Evolutionary conservation across 179 eudicot genomes (phyloP), one percentile per base, ranked within the genome.

Genomic region (Drosera spatulata): DNA sequence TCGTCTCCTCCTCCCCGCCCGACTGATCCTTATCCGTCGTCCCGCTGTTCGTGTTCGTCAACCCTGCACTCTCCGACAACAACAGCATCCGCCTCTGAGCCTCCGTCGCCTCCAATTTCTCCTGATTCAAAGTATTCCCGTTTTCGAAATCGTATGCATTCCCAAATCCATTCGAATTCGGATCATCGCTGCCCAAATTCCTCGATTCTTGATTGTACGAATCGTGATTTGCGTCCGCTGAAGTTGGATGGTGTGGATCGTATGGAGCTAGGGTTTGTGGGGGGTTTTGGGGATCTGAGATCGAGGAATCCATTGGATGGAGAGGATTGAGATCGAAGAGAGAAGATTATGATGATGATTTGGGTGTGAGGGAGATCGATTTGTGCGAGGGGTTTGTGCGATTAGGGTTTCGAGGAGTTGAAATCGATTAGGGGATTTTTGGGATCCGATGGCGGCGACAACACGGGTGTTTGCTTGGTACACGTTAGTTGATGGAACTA

Each of bases 1-100:
- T 75, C 0, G 90, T 83, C 50, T 88, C 96, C 66, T 88, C 96
- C 59, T 88, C 96, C 13, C 93, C 91, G 45, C 84, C 91, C 0
- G 87, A 86, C 58, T 67, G 79, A 47, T 78, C 81, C 58, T 46
- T 79, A 41, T 80, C 82, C 13, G 69, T 71, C 12, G 1, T 22
- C 33, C 87, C 83, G 56, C 86, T 84, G 40, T 71, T 73, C 11
- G 83, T 72, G 48, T 68, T 77, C 22, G 78, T 67, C 2, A 67
- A 39, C 4, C 71, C 82, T 9, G 62, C 62, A 47, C 64, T 79
- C 14, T 68, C 85, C 12, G 81, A 77, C 43, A 74, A 13, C 50
- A 80, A 69, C 6, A 75, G 76, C 72, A 54, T 76, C 12, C 33
- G 67, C 42, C 7, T 51, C 53, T 56, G 64, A 14, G 60, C 62